Percentiles rank a stretch among this genome's conserved stretches.
These are phyloP conservation scores for Tylopilus subfusipes DNA, from an alignment of 768 basidiomycete genomes.

Conservation along the genomic window DNA sequence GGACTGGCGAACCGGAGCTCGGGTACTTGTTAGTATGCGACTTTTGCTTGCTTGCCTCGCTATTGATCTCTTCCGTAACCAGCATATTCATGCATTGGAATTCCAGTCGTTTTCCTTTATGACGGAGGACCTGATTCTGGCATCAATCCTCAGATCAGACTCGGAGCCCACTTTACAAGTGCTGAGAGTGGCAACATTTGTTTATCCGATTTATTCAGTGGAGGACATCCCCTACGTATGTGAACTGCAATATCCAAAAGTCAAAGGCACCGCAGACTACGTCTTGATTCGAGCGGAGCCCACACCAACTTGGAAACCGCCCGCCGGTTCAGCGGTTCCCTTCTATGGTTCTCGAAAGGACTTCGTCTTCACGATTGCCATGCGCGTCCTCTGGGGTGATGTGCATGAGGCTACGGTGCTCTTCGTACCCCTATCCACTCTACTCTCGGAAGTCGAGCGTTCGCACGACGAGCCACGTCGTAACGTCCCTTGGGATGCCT, in stretches of 20 bases:
- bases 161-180: slow-evolving; percentile 14
- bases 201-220: slow-evolving; percentile 2
- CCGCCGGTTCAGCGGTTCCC: slow-evolving; percentile 9
- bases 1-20: slow-evolving; percentile 33
- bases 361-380: slow-evolving; percentile 32
- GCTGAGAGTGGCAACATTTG: slow-evolving; percentile 14
- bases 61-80: slow-evolving; percentile 1
- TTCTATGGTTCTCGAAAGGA: slow-evolving; percentile 25
- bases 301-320: slow-evolving; percentile 25
- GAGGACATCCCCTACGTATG: slow-evolving; percentile 22
- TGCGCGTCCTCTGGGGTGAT: slow-evolving; percentile 13
- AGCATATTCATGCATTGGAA: slow-evolving; percentile 21
- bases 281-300: slow-evolving; percentile 35
- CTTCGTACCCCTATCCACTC: slow-evolving; percentile 32
- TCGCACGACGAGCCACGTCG: slow-evolving; percentile 4
- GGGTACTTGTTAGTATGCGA: slow-evolving; percentile 26
- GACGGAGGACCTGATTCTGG: slow-evolving; percentile 29
- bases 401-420: slow-evolving; percentile 19
- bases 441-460: slow-evolving; percentile 24
- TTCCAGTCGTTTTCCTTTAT: slow-evolving; percentile 36
- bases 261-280: slow-evolving; percentile 13
- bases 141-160: slow-evolving; percentile 11
- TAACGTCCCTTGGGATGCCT: slow-evolving; percentile 26
- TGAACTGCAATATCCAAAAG: slow-evolving; percentile 24
- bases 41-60: not conserved